Base-by-base conservation (phyloP, 371 early-diverging fungal genomes). In the Mucor irregularis region DNA sequence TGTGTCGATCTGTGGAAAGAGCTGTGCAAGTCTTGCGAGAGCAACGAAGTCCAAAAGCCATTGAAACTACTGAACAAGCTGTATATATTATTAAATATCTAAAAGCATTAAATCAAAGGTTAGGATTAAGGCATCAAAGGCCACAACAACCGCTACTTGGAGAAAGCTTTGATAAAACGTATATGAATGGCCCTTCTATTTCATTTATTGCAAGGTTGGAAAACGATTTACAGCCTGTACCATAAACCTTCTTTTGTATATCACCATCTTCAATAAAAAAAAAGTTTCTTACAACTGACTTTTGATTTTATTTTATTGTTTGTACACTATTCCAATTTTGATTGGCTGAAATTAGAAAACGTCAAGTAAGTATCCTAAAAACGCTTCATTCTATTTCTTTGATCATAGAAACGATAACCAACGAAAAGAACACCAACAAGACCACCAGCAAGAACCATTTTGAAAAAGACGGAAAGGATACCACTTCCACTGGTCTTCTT, bases 21-120 rank as follows among this genome's bases (percentile, higher is more conserved):
- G 81, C 85, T 7, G 78, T 89, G 21, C 65, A 59, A 17, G 68
- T 74, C 46, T 71, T 89, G 2, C 64, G 89, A 54, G 54, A 73
- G 34, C 67, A 85, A 37, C 51, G 88, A 28, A 82, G 82, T 49
- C 63, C 80, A 5, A 87, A 87, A 58, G 88, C 89, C 1, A 87
- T 89, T 29, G 89, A 89, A 53, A 89, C 89, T 10, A 64, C 67
- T 56, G 64, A 64, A 10, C 89, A 89, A 53, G 87, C 80, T n/a
- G 83, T 85, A 51, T 89, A 80, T 53, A 73, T 88, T 47, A 64
- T 74, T 29, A 74, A 66, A 40, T 87, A 82, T 47, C 56, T 71
- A 2, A 69, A 69, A 30, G 66, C 70, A 19, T 33, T 77, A 16
- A 55, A 61, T 26, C 54, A 70, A 24, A 48, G 58, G 39, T 16